These are phyloP conservation scores for Colletotrichum liaoningense DNA, from an alignment of 2,329 filamentous ascomycete species.

Conservation along the genomic window DNA sequence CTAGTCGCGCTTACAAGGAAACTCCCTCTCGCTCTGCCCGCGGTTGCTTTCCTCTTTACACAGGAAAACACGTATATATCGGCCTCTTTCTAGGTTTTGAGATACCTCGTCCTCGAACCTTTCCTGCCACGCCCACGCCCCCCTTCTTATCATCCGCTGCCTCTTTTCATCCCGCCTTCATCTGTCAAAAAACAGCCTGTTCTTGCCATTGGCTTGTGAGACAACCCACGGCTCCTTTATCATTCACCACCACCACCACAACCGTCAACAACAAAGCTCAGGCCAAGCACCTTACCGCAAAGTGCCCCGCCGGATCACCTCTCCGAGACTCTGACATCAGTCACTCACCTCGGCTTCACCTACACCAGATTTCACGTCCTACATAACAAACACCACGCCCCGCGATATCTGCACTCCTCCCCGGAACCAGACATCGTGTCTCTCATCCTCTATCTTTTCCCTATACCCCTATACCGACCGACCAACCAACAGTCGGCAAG, in stretches of 20 bases:
- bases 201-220: constrained; percentile 26
- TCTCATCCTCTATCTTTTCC: constrained; percentile 12
- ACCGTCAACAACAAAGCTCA: constrained; percentile 2
- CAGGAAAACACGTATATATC: constrained; percentile 28
- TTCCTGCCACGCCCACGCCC: not conserved
- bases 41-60: constrained; percentile 9
- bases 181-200: constrained; percentile 4
- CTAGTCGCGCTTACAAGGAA: constrained; percentile 26
- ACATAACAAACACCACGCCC: constrained; percentile 17
- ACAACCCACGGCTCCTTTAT: constrained; percentile 11
- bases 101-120: not conserved
- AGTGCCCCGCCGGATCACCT: constrained; percentile 26
- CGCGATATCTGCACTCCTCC: constrained; percentile 32
- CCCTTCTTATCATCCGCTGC: not conserved
- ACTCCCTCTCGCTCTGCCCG: constrained; percentile 20
- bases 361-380: not conserved
- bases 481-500: constrained; percentile 7
- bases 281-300: constrained; percentile 4
- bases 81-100: constrained; percentile 18
- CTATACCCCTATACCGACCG: not conserved
- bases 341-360: not conserved
- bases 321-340: constrained; percentile 33
- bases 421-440: constrained; percentile 23
- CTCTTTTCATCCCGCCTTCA: constrained; percentile 28
- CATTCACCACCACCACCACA: not conserved